phyloP scores from a whole-genome alignment of 805 yeast species.

The Ogataea ganodermae region DNA sequence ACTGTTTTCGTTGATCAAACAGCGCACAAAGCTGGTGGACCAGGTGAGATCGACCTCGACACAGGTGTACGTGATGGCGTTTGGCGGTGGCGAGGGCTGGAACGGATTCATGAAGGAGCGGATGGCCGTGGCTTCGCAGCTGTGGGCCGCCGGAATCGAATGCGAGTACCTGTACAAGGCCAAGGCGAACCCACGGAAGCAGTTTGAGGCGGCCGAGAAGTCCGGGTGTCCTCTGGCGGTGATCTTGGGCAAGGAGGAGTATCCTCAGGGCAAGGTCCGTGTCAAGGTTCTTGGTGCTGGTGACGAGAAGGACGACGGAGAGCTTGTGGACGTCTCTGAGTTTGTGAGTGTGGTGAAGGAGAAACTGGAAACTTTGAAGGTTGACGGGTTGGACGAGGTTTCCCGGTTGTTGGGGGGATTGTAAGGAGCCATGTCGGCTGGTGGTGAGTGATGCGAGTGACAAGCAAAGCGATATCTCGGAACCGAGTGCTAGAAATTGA shows the following conservation, averaged over 20 bases:
- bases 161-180: slow-evolving; percentile 90
- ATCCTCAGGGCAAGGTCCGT: slow-evolving; percentile 74
- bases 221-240: slow-evolving; percentile 89
- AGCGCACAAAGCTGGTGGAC: slow-evolving; percentile 63
- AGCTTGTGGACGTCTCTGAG: slow-evolving; percentile 61
- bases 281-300: slow-evolving; percentile 90
- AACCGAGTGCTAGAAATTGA: neutral
- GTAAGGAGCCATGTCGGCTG: slow-evolving; percentile 37
- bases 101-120: slow-evolving; percentile 89
- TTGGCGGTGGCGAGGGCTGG: slow-evolving; percentile 98
- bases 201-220: slow-evolving; percentile 96
- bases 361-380: slow-evolving; percentile 40
- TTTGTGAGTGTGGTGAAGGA: slow-evolving; percentile 51
- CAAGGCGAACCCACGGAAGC: slow-evolving; percentile 93
- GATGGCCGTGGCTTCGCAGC: slow-evolving; percentile 76
- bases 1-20: slow-evolving; percentile 83
- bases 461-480: too few species aligned
- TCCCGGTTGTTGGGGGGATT: slow-evolving; percentile 62
- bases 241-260: slow-evolving; percentile 95
- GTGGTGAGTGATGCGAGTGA: too few species aligned
- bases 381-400: slow-evolving; percentile 62
- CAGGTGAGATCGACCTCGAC: slow-evolving; percentile 82
- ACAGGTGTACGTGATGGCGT: slow-evolving; percentile 95
- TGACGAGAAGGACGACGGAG: slow-evolving; percentile 79
- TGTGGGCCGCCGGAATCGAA: slow-evolving; percentile 89